Percentiles rank a stretch among this genome's conserved stretches.
phyloP scores from a whole-genome alignment of 2,329 filamentous ascomycete genomes.

The Allantophomopsis cytisporea region DNA sequence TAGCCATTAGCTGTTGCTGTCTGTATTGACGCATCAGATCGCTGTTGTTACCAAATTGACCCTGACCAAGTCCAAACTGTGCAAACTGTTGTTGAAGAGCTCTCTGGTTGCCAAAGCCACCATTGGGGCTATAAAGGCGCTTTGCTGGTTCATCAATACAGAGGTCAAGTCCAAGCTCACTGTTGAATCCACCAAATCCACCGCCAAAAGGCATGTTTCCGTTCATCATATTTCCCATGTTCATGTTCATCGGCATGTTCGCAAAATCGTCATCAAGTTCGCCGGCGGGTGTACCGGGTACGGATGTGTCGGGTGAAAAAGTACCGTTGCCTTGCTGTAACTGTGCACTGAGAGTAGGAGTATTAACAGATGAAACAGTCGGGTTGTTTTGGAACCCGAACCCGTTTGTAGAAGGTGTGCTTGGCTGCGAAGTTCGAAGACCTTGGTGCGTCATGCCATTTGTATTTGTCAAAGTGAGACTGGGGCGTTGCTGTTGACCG shows the following conservation, averaged over 20 bases:
- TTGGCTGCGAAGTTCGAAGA: conserved; percentile 72
- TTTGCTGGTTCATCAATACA: conserved; percentile 91
- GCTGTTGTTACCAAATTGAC: conserved; percentile 55
- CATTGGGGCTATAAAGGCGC: conserved; percentile 77
- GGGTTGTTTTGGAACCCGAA: conserved; percentile 85
- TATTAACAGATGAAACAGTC: conserved; percentile 94
- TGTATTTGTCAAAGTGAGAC: conserved; percentile 70
- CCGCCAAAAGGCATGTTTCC: conserved; percentile 21
- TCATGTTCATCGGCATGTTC: conserved; percentile 42
- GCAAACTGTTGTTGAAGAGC: conserved; percentile 55
- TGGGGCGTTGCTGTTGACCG: conserved; percentile 50
- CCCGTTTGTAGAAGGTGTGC: conserved; percentile 65
- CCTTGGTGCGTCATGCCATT: conserved; percentile 58
- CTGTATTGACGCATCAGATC: conserved; percentile 57
- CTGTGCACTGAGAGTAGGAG: conserved; percentile 75
- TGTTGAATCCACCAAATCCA: conserved; percentile 18
- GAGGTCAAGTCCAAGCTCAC: conserved; percentile 41
- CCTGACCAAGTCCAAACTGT: conserved; percentile 62
- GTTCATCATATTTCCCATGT: conserved; percentile 44
- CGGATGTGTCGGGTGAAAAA: conserved; percentile 43
- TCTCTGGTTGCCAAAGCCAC: conserved; percentile 50
- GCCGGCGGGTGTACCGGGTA: conserved; percentile 56
- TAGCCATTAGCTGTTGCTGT: conserved; percentile 38
- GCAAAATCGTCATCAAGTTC: conserved; percentile 66
- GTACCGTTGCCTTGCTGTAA: conserved; percentile 36